Evolutionary conservation across 2,329 filamentous ascomycete species (phyloP).

Genomic region (Pyrenophora tritici-repentis): DNA sequence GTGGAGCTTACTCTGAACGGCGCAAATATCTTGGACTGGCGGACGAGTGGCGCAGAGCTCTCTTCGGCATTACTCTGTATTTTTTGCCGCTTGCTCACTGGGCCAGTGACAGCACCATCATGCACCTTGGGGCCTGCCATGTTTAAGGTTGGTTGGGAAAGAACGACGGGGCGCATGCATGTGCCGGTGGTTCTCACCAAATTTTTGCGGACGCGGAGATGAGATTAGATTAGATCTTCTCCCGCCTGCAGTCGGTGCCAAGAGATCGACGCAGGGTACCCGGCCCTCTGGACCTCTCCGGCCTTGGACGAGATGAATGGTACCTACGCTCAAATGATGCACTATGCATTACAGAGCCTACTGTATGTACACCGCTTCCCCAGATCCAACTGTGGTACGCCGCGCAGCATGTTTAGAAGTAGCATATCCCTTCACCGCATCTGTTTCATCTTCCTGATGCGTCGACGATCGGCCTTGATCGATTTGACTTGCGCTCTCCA

Average conservation of each 20-base stretch:
- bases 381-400: background rate
- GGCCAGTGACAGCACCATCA: conserved; percentile 48
- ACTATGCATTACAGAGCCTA: too few relatives aligned
- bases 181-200: conserved; percentile 17
- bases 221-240: conserved; percentile 31
- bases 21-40: conserved; percentile 81
- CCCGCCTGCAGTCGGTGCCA: conserved; percentile 16
- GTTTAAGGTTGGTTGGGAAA: conserved; percentile 1
- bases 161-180: conserved; percentile 4
- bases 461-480: background rate
- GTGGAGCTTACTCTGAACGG: conserved; percentile 76
- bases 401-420: background rate
- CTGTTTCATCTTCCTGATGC: too few relatives aligned
- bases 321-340: background rate
- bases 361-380: too few relatives aligned
- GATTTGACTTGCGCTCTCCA: background rate
- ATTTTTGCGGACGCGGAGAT: conserved; percentile 27
- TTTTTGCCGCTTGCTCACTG: conserved; percentile 69
- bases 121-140: conserved; percentile 60
- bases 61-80: conserved; percentile 44
- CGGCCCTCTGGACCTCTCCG: background rate
- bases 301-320: background rate
- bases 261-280: conserved; percentile 30
- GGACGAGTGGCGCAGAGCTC: conserved; percentile 47
- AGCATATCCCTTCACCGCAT: background rate